phyloP scores from a whole-genome alignment of 2,329 filamentous ascomycete species.

The Hymenoscyphus fructigenus region DNA sequence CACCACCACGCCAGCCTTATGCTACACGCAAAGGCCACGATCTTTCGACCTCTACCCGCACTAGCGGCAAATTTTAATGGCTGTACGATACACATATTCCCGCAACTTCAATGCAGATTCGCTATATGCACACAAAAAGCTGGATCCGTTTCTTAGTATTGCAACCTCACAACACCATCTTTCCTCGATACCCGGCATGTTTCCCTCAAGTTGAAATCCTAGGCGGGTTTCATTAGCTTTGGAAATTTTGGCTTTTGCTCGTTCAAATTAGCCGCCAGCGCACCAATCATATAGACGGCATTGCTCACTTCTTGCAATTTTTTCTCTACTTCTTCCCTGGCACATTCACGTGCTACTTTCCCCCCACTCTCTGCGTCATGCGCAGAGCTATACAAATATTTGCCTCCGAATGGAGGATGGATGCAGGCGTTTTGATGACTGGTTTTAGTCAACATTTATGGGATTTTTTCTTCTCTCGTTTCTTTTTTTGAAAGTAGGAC shows the following conservation, averaged over 20 bases:
- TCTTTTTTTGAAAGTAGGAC: not conserved
- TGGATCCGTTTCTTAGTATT: slow-evolving; percentile 10
- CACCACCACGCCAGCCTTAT: slow-evolving; percentile 9
- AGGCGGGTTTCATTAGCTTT: not conserved
- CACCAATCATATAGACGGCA: slow-evolving; percentile 10
- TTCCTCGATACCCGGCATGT: slow-evolving; percentile 14
- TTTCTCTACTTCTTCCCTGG: not conserved
- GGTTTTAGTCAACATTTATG: not conserved
- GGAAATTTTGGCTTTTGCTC: slow-evolving; percentile 3
- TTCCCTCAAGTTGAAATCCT: slow-evolving; percentile 1
- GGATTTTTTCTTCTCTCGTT: not conserved
- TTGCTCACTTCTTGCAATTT: slow-evolving; percentile 1
- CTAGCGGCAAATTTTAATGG: slow-evolving; percentile 22
- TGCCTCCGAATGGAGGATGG: not conserved
- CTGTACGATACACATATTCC: slow-evolving; percentile 25
- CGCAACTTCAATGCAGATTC: slow-evolving; percentile 20
- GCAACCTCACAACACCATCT: slow-evolving; percentile 15
- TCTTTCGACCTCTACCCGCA: slow-evolving; percentile 17
- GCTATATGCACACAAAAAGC: slow-evolving; percentile 16
- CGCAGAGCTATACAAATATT: not conserved
- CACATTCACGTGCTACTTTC: not conserved
- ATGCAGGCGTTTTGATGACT: not conserved
- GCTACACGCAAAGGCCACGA: slow-evolving; percentile 22
- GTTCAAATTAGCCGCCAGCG: not conserved
- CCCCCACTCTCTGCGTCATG: not conserved